phyloP scores from a whole-genome alignment of 768 basidiomycete genomes.

The Clavulina sp. region DNA sequence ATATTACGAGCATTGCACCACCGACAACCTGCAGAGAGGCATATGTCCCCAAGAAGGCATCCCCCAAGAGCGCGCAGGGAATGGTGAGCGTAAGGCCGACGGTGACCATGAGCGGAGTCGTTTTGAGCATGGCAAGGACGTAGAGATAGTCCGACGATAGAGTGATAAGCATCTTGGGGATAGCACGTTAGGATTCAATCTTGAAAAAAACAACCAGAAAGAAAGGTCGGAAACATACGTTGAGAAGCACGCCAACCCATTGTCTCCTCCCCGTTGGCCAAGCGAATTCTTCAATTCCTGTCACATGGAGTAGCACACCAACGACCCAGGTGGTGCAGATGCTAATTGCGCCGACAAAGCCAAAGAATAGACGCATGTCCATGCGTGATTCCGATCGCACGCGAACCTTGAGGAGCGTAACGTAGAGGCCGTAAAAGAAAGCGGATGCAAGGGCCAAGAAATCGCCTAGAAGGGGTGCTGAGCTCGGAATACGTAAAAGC shows the following conservation, averaged over 20 bases:
- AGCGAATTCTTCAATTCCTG: constrained; percentile 57
- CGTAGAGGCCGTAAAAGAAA: constrained; percentile 73
- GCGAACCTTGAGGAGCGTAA: constrained; percentile 74
- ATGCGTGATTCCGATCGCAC: constrained; percentile 67
- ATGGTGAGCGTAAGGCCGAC: constrained; percentile 87
- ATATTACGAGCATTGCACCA: constrained; percentile 61
- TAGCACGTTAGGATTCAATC: not conserved
- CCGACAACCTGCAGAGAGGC: constrained; percentile 41
- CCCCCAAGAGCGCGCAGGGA: constrained; percentile 76
- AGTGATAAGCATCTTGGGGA: constrained; percentile 59
- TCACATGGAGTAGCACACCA: constrained; percentile 55
- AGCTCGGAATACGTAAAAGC: not conserved
- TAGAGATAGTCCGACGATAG: constrained; percentile 73
- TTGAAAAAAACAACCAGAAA: not conserved
- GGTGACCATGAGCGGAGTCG: constrained; percentile 84
- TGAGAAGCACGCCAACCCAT: constrained; percentile 34
- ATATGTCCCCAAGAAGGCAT: constrained; percentile 41
- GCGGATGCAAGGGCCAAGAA: constrained; percentile 72
- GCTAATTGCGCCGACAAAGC: constrained; percentile 82
- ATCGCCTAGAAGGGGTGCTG: constrained; percentile 51
- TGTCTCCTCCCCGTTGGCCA: constrained; percentile 37
- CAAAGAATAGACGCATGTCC: constrained; percentile 90
- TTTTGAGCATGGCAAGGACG: constrained; percentile 87
- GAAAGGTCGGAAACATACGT: constrained; percentile 24
- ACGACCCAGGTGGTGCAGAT: constrained; percentile 59